These are phyloP conservation scores for Tylopilus felleus DNA, from an alignment of 768 basidiomycete species.

Conservation along the genomic window DNA sequence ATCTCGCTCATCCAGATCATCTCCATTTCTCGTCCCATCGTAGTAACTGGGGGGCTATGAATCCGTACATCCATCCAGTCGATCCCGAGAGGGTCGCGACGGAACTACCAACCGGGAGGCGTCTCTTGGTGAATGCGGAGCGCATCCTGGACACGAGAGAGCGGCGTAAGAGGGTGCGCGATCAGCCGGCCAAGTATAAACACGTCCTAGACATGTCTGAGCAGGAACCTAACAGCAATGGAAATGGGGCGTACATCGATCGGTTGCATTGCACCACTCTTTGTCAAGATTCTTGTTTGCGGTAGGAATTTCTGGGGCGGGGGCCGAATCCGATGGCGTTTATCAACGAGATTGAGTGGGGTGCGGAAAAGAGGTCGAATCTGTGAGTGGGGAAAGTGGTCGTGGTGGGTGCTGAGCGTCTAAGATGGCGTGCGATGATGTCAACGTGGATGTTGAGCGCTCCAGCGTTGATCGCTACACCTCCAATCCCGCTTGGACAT, in stretches of 20 bases:
- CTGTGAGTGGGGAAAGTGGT: not conserved
- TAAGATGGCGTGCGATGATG: not conserved
- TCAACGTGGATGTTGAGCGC: not conserved
- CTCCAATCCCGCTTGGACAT: too few relatives aligned
- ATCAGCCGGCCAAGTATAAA: constrained; percentile 24
- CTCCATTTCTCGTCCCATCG: constrained; percentile 16
- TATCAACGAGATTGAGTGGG: constrained; percentile 50
- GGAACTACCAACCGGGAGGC: constrained; percentile 12
- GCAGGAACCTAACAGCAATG: not conserved
- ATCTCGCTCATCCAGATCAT: constrained; percentile 5
- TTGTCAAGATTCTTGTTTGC: too few relatives aligned
- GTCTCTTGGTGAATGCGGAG: constrained; percentile 14
- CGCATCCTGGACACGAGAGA: not conserved
- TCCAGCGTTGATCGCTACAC: too few relatives aligned
- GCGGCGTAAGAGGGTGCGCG: constrained; percentile 16
- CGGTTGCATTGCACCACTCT: not conserved
- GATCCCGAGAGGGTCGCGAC: constrained; percentile 17
- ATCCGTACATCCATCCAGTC: constrained; percentile 18
- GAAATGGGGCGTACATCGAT: not conserved
- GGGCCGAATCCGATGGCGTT: constrained; percentile 74
- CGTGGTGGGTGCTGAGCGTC: not conserved
- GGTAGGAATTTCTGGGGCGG: constrained; percentile 74
- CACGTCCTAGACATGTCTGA: not conserved
- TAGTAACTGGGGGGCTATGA: constrained; percentile 20
- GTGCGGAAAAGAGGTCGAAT: not conserved